Percentiles rank a stretch among this genome's conserved stretches.
phyloP scores from a whole-genome alignment of 1,284 basidiomycete species.

The Cryptococcus sp. region DNA sequence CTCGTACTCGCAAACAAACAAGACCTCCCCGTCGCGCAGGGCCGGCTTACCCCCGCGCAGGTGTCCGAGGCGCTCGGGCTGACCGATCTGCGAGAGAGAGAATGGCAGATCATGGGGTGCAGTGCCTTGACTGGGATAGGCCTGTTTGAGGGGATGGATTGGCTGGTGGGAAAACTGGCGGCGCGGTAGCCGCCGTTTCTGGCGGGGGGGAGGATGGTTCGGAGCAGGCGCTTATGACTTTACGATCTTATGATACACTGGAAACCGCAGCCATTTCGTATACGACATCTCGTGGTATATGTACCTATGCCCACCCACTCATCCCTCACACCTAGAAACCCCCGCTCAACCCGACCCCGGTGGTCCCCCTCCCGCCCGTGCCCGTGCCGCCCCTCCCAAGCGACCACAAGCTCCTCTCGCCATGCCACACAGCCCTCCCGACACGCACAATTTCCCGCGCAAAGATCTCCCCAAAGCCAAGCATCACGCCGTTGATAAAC shows the following conservation, averaged over 20 bases:
- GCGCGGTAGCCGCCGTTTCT: constrained; percentile 9
- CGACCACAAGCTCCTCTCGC: constrained; percentile 32
- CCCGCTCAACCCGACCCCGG: constrained; percentile 42
- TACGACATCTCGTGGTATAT: not conserved
- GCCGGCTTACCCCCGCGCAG: constrained; percentile 51
- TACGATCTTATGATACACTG: not conserved
- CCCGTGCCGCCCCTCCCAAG: constrained; percentile 16
- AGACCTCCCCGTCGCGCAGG: constrained; percentile 49
- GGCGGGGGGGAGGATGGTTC: not conserved
- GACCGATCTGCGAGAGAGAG: constrained; percentile 52
- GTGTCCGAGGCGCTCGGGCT: constrained; percentile 53
- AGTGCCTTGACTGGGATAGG: constrained; percentile 51
- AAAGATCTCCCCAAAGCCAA: constrained; percentile 96
- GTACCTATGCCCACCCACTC: not conserved
- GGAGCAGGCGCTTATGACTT: not conserved
- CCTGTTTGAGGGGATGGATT: constrained; percentile 49
- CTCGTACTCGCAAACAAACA: constrained; percentile 56
- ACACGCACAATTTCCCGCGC: constrained; percentile 77
- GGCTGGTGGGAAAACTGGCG: constrained; percentile 45
- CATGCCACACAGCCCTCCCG: constrained; percentile 55
- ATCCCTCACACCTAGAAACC: constrained; percentile 17
- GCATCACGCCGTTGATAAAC: constrained; percentile 96
- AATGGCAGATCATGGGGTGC: constrained; percentile 57
- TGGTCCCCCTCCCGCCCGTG: constrained; percentile 23
- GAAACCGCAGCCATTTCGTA: not conserved